Evolutionary conservation across 108 stramenopile genomes (phyloP), one percentile per base, ranked within the genome.

Genomic region (Cyclotella atomus): DNA sequence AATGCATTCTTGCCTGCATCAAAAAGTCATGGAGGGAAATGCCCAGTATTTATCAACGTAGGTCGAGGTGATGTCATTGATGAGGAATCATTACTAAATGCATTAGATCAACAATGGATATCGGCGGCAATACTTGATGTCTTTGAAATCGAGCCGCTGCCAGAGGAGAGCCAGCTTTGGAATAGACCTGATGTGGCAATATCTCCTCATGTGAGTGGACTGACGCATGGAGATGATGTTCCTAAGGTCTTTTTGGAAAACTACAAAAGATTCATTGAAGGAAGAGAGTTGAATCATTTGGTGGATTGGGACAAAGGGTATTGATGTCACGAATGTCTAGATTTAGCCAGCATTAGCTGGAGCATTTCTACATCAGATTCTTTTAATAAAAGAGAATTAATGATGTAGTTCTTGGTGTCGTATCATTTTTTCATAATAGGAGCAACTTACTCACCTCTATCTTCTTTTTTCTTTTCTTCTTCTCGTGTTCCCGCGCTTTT

Each of bases 91-190:
- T 61, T 86, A n/a, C 0, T 83, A 17, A 15, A 41, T n/a, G 73
- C 85, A 49, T 47, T 86, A n/a, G 79, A 86, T 21, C 17, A 66
- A 2, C 38, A 60, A 21, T 68, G 77, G 38, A 71, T 86, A 38
- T 83, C 82, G 46, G 82, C 75, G 19, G 85, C 85, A 17, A 86
- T 86, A 30, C 65, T 86, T 9, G 85, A 86, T 73, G 85, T 86
- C 12, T 83, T 86, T 36, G 75, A 41, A 30, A 43, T 19, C 46
- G 85, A 86, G 72, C 85, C 85, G 27, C 46, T 86, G 41, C 78
- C 85, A 14, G 36, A 17, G 19, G 24, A 55, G 0, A 86, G 81
- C 68, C 49, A 66, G n/a, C 41, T 86, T 24, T 86, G 82, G 85
- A 46, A 62, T 25, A 71, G 65, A 46, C 43, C 78, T 0, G 54